Evolutionary conservation across 495 filamentous ascomycete species (phyloP).

Genomic region (Thozetella sp.): DNA sequence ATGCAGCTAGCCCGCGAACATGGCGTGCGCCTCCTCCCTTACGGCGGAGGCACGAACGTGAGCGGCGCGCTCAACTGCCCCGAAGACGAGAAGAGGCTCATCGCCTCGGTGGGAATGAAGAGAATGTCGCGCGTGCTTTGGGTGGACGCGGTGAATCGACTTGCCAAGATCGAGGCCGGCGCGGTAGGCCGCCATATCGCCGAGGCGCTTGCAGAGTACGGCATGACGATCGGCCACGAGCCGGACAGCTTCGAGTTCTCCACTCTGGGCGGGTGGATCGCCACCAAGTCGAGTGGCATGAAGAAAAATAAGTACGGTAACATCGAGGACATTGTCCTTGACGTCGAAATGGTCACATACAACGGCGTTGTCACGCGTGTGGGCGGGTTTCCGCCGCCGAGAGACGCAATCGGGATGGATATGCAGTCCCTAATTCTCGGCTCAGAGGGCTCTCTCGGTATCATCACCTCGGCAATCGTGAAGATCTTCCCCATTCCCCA

Average conservation of each 20-base stretch:
- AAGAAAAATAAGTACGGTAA: slow-evolving; percentile 1
- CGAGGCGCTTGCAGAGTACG: not conserved
- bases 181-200: not conserved
- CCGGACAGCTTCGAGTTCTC: slow-evolving; percentile 1
- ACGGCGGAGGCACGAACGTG: not conserved
- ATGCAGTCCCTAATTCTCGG: not conserved
- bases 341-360: not conserved
- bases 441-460: not conserved
- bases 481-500: not conserved
- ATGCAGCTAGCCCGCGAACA: not conserved
- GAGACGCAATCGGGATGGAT: not conserved
- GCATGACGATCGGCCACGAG: not conserved
- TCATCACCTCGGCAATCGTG: not conserved
- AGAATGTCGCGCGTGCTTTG: not conserved
- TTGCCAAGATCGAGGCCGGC: not conserved
- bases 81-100: not conserved
- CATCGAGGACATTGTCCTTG: slow-evolving; percentile 1
- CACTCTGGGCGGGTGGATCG: not conserved
- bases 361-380: not conserved
- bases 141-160: not conserved
- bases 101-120: not conserved
- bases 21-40: not conserved
- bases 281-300: not conserved
- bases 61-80: not conserved
- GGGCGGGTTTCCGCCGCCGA: not conserved